Base-by-base conservation (phyloP, 805 yeast genomes). In the Nakazawaea anatomiae region DNA sequence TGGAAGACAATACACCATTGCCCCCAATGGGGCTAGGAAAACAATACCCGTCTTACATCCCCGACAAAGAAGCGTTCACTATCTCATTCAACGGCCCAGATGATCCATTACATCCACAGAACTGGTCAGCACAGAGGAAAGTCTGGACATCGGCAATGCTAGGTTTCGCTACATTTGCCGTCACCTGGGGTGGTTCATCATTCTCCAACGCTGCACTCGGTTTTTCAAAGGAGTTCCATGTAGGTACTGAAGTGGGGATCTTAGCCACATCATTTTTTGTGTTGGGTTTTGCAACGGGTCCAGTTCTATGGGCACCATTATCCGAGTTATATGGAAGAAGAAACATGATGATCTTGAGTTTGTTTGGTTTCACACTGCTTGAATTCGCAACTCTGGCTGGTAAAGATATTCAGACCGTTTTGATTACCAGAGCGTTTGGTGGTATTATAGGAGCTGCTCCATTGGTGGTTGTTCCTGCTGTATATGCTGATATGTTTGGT, bases 211-310 rank as follows among this genome's bases (percentile, higher is more conserved):
- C 84, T 4, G 71, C 80, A 10, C 60, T 65, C 0, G 75, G 65
- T 25, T 59, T 89, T 34, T 64, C 76, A 56, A 69, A 57, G 45
- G 67, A 74, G 41, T 91, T 66, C 66, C 78, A 78, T 52, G 81
- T 91, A 44, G 84, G 87, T 40, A 54, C 60, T 6, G 86, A 82
- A 9, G 90, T 83, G n/a, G 85, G 86, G 10, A 77, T 87, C 27
- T 73, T 92, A 44, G 87, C 89, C 51, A 77, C 89, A 9, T 82
- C 97, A 0, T 72, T 90, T 27, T 91, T 80, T 59, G 97, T 91
- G 14, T 67, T 89, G 43, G 98, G 97, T 9, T 92, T 90, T 68
- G 97, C 97, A 0, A 77, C 89, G 0, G 97, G 97, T 25, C 97
- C 98, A 4, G 73, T 91, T 47, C 60, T 89, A 38, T 91, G 94